Evolutionary conservation across 2,329 filamentous ascomycete species (phyloP), one percentile per base, ranked within the genome.

Genomic region (Cercospora zeae-maydis): DNA sequence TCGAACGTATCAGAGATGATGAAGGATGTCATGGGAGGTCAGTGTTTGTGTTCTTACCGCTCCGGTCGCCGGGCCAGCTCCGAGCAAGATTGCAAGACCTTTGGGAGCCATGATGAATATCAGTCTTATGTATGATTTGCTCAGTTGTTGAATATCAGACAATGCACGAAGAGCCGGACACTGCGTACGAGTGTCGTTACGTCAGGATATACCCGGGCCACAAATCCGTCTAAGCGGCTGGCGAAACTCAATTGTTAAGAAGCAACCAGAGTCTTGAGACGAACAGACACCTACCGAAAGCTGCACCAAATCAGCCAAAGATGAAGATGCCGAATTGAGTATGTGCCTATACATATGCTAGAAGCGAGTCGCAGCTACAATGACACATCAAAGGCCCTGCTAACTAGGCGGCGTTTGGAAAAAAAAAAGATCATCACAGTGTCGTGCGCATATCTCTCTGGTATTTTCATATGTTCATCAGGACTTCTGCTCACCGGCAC

Each of bases 31-130:
- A n/a, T n/a, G 10, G 10, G 1, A 33, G 9, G 34, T 59, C 53
- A 55, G n/a, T 47, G 9, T 11, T 30, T 14, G 13, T 6, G 13
- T 3, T 13, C 51, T 21, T 5, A 56, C 53, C 7, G 65, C 63
- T 49, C 67, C 67, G 2, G 76, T 76, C 30, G 75, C 76, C 45
- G 80, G 81, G 52, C 82, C 81, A 34, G 81, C 81, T 34, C 82
- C 82, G 36, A 83, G 78, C 45, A 83, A 73, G 58, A 84, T 82
- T 52, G 81, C 81, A 16, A 83, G 75, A 59, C 81, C 81, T 61
- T 70, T 74, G 6, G 81, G 80, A 52, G 81, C 68, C 80, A 83
- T 82, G 52, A 53, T 62, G 56, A 8, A 10, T 14, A 2, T 14
- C n/a, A 30, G n/a, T 30, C 21, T 31, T n/a, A 49, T 49, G n/a